These are phyloP conservation scores for Leishmania braziliensis DNA, from an alignment of 208 protist genomes.

Conservation along the genomic window DNA sequence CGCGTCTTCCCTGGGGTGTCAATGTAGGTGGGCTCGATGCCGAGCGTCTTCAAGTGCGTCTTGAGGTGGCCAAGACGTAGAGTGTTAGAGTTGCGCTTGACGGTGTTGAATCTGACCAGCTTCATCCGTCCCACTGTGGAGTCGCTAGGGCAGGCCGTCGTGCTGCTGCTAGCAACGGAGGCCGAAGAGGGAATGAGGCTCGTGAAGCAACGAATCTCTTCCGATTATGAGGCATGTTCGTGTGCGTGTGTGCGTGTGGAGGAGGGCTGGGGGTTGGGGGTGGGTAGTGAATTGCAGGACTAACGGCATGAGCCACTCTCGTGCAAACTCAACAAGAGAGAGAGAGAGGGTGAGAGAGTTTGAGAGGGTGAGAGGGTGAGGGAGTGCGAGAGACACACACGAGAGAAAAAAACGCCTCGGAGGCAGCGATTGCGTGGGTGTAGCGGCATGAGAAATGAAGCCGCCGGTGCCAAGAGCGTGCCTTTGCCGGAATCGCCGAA, in stretches of 20 bases:
- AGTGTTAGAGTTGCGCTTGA: slow-evolving; percentile 43
- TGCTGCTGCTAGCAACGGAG: background rate
- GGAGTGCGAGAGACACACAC: background rate
- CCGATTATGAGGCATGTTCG: background rate
- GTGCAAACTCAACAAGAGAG: background rate
- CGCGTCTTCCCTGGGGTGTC: slow-evolving; percentile 32
- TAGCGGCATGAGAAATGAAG: background rate
- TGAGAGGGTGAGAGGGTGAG: background rate
- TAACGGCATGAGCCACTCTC: background rate
- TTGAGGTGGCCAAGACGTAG: slow-evolving; percentile 39
- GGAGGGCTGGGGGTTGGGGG: background rate
- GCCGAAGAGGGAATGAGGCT: slow-evolving; percentile 2
- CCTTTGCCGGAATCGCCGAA: background rate
- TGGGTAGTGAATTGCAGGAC: background rate
- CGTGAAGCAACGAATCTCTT: background rate
- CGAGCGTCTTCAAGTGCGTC: slow-evolving; percentile 35
- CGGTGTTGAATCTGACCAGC: slow-evolving; percentile 50
- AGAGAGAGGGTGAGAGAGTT: background rate
- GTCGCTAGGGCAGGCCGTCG: slow-evolving; percentile 7
- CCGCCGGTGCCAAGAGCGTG: background rate
- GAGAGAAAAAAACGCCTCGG: background rate
- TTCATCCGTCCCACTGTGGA: slow-evolving; percentile 36
- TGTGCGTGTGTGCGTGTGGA: background rate
- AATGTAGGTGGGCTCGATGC: slow-evolving; percentile 30
- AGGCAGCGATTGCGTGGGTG: background rate